Base-by-base conservation (phyloP, 306 rosid species). In the Fragaria vesca region DNA sequence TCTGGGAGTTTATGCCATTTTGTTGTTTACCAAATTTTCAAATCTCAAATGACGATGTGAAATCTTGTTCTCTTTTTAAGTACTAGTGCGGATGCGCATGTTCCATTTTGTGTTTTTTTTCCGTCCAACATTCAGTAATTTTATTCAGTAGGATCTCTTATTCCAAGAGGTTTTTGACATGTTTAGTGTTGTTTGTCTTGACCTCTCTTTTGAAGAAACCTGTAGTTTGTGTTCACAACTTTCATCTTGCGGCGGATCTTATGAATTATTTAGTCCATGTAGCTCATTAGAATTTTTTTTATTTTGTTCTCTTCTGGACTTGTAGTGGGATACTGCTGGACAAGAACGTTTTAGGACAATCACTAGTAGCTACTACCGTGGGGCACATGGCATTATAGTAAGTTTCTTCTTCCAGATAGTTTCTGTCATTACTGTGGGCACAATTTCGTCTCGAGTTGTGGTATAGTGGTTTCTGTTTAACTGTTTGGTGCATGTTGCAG, bases 321-420 rank as follows among this genome's bases (percentile, higher is more conserved):
- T 81, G 78, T 76, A 83, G 89, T 88, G 89, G 89, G 89, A 83
- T 48, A 85, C 91, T 47, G 89, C 89, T 46, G 91, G 89, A 32
- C 89, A 87, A 82, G 91, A 87, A 74, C 88, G 91, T 78, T 87
- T 87, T 50, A 77, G 91, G 76, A 87, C 88, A 71, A 87, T 87
- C 43, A 85, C 91, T 11, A 87, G 88, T 73, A 87, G 91, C 82
- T 87, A 87, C 85, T 87, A 87, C 79, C 85, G 91, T n/a, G 88
- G 87, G 46, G 91, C 91, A 10, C 88, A 87, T 73, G 91, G 91
- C 81, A 87, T 87, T 52, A 87, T 87, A 43, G 91, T 87, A 75
- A 82, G 83, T 68, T 18, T 70, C 16, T 70, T 26, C 16, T 15
- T 50, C 26, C 12, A 16, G 17, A 16, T 48, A 0, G 11, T 51